phyloP scores from a whole-genome alignment of 1,284 basidiomycete species.

The Xerocomus nothofagi region DNA sequence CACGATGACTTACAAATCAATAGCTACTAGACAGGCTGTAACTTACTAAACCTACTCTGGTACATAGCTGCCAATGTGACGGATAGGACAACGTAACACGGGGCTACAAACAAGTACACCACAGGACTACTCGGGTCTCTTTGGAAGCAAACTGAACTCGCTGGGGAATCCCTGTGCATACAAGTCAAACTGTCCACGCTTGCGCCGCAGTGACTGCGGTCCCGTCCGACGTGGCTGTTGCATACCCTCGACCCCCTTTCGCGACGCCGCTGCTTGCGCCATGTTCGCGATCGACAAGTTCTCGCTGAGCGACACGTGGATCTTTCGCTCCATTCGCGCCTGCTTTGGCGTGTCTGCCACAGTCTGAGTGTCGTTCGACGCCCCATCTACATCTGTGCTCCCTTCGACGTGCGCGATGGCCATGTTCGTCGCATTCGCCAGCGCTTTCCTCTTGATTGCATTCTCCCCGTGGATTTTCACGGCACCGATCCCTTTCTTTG shows the following conservation, averaged over 20 bases:
- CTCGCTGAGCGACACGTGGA: slow-evolving; percentile 18
- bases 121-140: too few relatives aligned
- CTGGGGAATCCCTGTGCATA: slow-evolving; percentile 14
- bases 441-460: slow-evolving; percentile 10
- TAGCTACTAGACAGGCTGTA: too few relatives aligned
- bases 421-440: slow-evolving; percentile 24
- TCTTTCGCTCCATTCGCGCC: slow-evolving; percentile 9
- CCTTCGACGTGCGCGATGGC: background rate
- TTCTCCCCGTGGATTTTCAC: slow-evolving; percentile 4
- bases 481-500: background rate
- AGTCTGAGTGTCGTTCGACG: background rate
- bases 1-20: too few relatives aligned
- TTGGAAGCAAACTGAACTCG: slow-evolving; percentile 21
- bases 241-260: slow-evolving; percentile 4
- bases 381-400: background rate
- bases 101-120: too few relatives aligned
- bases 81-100: too few relatives aligned
- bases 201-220: slow-evolving; percentile 13
- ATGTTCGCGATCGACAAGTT: slow-evolving; percentile 25
- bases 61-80: too few relatives aligned
- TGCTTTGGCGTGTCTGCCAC: slow-evolving; percentile 9
- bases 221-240: background rate
- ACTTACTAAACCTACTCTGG: too few relatives aligned
- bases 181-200: slow-evolving; percentile 13
- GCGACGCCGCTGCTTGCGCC: background rate